phyloP scores from a whole-genome alignment of 148 eudicot species.

The Salicornia ramosissima region DNA sequence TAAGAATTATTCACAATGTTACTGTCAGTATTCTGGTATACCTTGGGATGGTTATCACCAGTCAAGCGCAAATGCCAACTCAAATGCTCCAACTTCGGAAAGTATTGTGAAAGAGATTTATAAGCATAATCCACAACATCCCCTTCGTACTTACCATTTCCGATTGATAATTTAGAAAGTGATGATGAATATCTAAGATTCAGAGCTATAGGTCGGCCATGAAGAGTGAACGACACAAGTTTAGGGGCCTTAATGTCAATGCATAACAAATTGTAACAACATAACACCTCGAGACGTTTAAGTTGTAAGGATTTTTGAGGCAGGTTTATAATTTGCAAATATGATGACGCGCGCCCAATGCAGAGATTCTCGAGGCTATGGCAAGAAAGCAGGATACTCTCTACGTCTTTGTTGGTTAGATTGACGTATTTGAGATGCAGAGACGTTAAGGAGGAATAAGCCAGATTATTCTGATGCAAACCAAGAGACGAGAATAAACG shows the following conservation, averaged over 20 bases:
- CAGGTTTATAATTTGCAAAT: not conserved
- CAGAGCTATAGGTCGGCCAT: not conserved
- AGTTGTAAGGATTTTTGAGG: not conserved
- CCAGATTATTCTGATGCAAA: not conserved
- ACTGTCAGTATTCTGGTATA: not conserved
- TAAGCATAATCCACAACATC: not conserved
- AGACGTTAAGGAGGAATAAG: not conserved
- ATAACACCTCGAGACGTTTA: not conserved
- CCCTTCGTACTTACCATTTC: not conserved
- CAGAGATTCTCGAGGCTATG: not conserved
- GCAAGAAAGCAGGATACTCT: not conserved
- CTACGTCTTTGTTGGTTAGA: not conserved
- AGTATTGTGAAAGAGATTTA: not conserved
- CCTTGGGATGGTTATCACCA: not conserved
- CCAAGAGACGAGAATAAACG: not conserved
- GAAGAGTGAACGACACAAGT: constrained; percentile 1
- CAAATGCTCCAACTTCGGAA: not conserved
- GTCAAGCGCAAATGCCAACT: constrained; percentile 4
- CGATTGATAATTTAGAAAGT: not conserved
- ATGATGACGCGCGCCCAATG: not conserved
- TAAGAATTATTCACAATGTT: not conserved
- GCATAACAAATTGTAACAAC: not conserved
- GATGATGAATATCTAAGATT: not conserved
- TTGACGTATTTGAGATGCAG: not conserved
- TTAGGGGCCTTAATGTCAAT: not conserved